Evolutionary conservation across 2,329 filamentous ascomycete species (phyloP), one percentile per base, ranked within the genome.

Genomic region (Phaeosphaeria sp.): DNA sequence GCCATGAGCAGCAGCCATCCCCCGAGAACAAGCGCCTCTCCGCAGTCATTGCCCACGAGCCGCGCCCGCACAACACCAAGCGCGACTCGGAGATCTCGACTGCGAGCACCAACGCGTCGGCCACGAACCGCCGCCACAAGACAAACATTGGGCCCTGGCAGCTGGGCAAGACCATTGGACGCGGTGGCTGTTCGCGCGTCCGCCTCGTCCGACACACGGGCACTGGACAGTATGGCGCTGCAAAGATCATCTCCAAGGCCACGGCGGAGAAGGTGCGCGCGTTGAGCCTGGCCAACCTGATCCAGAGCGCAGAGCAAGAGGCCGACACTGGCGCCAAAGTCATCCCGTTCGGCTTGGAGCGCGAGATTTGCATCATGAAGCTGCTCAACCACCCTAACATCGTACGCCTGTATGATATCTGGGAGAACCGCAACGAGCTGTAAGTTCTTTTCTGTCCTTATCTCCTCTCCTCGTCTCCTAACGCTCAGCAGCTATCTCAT

Each of bases 351-450:
- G 91, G 93, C 1, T 91, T 99, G 60, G 94, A 98, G 78, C 86
- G 95, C 53, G 95, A 99, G 74, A 93, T 99, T 42, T 93, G 94
- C 30, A 96, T 99, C 68, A 92, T 99, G 86, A 98, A 97, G 79
- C 85, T 98, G 56, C 91, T 98, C 59, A 90, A 97, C 71, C 95
- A 99, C 78, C 91, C 90, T 6, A 95, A 98, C 75, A 94, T 98
- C 69, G 93, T 97, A 77, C 92, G 91, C 66, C 81, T 99, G 9
- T 95, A 94, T 74, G 95, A 99, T 78, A 94, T 99, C 27, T 99
- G 94, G 94, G 95, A 99, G 79, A 98, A 97, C 74, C 86, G 91
- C 21, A 91, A 92, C 55, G 93, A 99, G 77, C 89, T 99, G 91
- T 97, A 83, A 81, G 91, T 73, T 21, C n/a, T 21, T 7, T 2